Base-by-base conservation (phyloP, 2,329 filamentous ascomycete species). In the Lojkania enalia region DNA sequence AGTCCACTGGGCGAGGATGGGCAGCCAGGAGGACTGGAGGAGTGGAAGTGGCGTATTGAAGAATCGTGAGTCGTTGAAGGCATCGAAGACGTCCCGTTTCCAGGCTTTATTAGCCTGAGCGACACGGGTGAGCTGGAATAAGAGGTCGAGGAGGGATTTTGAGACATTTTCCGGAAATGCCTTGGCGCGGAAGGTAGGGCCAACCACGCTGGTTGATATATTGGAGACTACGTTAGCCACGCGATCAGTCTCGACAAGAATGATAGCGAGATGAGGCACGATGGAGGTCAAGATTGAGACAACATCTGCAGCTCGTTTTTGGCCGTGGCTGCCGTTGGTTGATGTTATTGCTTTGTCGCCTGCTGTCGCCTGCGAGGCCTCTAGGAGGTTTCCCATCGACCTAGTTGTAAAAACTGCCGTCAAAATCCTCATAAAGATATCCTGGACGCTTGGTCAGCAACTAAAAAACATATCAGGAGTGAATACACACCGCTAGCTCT, bases 321-420 rank as follows among this genome's bases (percentile, higher is more conserved):
- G 52, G 66, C 72, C 48, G 71, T 71, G 51, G 58, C 67, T 51
- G 52, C 72, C 67, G 31, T 68, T 69, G 2, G 63, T 63, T 12
- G 39, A 35, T 2, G 43, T 20, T 5, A 42, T 29, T 4, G 46
- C 20, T 39, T 67, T 66, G 15, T 64, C 59, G 13, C 32, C 39
- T 9, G 49, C 40, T 23, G 43, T 52, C 13, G 73, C 62, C 31
- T 75, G 63, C n/a, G 65, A 67, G 11, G 64, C 61, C 29, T 88
- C 79, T 47, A 82, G 86, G 0, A 83, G 72, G 54, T 90, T 87
- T 2, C 83, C 85, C 55, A 90, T 78, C 1, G 91, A 90, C 30
- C 89, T 83, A 6, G 90, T 95, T 0, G 94, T 96, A 66, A 97
- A 96, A 2, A 95, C 87, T n/a, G 92, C 94, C 3, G 91, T 88